Conservation (phyloP, 768 basidiomycete genomes). For the Lactarius evosmus region DNA sequence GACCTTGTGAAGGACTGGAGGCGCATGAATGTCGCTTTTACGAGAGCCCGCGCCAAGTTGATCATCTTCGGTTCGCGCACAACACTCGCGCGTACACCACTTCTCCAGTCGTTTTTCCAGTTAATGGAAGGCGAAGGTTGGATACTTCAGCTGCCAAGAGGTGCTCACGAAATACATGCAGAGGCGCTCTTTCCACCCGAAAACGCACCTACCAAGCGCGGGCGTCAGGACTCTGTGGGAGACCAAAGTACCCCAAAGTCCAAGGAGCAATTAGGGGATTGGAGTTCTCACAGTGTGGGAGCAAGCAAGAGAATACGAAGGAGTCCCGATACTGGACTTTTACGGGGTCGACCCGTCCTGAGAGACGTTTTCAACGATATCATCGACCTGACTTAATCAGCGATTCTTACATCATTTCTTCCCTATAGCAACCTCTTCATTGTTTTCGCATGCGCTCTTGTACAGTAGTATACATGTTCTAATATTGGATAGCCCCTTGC, state of each 20-base stretch:
- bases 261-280: constrained; percentile 40
- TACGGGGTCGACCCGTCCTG: constrained; percentile 58
- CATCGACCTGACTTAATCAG: constrained; percentile 17
- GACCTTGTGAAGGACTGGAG: constrained; percentile 96
- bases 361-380: constrained; percentile 53
- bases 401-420: not conserved
- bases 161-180: constrained; percentile 43
- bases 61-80: constrained; percentile 84
- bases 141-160: constrained; percentile 57
- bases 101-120: constrained; percentile 72
- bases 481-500: not conserved
- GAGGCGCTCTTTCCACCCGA: constrained; percentile 41
- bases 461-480: constrained; percentile 8
- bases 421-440: not conserved
- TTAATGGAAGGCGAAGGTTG: constrained; percentile 72
- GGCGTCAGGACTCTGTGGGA: constrained; percentile 16
- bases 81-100: constrained; percentile 60
- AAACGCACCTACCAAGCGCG: constrained; percentile 15
- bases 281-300: constrained; percentile 20
- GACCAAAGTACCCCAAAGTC: constrained; percentile 27
- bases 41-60: constrained; percentile 86
- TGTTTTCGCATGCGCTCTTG: not conserved
- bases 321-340: constrained; percentile 40
- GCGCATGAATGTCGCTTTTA: constrained; percentile 94
- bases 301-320: constrained; percentile 40